Evolutionary conservation across 2,329 filamentous ascomycete species (phyloP).

Genomic region (Sporothrix variecibatus): DNA sequence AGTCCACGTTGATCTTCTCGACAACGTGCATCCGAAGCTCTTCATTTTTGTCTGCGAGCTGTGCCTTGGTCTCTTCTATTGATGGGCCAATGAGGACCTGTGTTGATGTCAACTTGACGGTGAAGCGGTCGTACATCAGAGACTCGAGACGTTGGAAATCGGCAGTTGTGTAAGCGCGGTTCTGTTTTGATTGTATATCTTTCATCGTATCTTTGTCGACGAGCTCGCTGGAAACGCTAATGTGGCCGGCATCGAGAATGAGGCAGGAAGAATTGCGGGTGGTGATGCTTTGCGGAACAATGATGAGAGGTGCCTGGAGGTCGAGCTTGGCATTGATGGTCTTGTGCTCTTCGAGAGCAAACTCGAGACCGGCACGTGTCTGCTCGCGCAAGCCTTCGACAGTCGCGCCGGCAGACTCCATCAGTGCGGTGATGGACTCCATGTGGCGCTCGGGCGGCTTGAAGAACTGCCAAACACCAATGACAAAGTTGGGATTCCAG

Average conservation of each 20-base stretch:
- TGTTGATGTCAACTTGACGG: constrained; percentile 88
- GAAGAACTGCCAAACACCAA: constrained; percentile 93
- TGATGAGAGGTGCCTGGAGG: constrained; percentile 92
- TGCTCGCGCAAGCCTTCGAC: constrained; percentile 94
- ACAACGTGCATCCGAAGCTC: constrained; percentile 81
- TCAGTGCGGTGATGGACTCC: constrained; percentile 94
- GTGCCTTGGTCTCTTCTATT: constrained; percentile 83
- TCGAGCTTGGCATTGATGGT: constrained; percentile 96
- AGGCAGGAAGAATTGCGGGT: constrained; percentile 79
- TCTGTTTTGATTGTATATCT: constrained; percentile 88
- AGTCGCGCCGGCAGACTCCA: constrained; percentile 94
- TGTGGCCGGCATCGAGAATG: constrained; percentile 94
- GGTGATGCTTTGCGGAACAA: constrained; percentile 91
- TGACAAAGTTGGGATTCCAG: constrained; percentile 92
- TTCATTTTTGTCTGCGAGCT: constrained; percentile 69
- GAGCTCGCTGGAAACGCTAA: constrained; percentile 89
- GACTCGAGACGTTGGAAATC: constrained; percentile 87
- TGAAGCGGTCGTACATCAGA: constrained; percentile 96
- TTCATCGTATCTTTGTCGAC: constrained; percentile 89
- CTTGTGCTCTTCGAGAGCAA: constrained; percentile 95
- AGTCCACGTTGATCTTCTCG: constrained; percentile 96
- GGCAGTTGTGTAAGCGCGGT: constrained; percentile 80
- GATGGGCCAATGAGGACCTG: constrained; percentile 94
- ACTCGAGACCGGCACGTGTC: constrained; percentile 92
- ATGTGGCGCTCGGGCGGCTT: constrained; percentile 94